Evolutionary conservation across 495 filamentous ascomycete genomes (phyloP), one percentile per base, ranked within the genome.

Genomic region (Aspergillus ostianus): DNA sequence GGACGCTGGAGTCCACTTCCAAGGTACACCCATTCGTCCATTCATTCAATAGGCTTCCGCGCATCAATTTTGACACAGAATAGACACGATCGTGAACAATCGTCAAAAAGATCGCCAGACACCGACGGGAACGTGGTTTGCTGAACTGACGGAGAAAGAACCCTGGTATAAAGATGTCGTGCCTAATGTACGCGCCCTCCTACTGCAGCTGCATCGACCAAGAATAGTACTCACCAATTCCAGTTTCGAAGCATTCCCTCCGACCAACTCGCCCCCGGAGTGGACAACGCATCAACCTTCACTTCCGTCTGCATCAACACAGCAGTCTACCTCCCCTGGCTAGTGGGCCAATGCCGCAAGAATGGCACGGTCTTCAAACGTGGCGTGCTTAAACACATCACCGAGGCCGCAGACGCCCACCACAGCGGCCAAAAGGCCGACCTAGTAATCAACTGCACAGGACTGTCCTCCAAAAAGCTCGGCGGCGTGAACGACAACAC

Each of bases 231-330:
- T 1, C 32, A 12, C n/a, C 23, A 17, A 19, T 47, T 8, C 19
- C 53, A 84, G 81, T 84, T 90, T 73, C 78, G 80, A 56, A 72
- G 82, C 49, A 63, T 96, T 0, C 66, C 78, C 21, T 64, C 78
- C 57, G 66, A 76, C 0, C 72, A 88, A 47, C 74, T 96, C 9
- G 82, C 85, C 0, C 59, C 70, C 1, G 87, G 82, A 7, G 82
- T 85, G 46, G 84, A 90, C 58, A 87, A 84, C 13, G 92, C 82
- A 10, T 88, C 83, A 32, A 74, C 77, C 45, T 97, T 92, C 69
- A 90, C 82, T 3, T 93, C 90, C 0, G 87, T 96, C 23, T 97
- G 92, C 74, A 93, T 98, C 68, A 97, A 98, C 76, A 88, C 88
- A 0, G 85, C 90, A 50, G 64, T 97, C 56, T 97, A 97, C 76